Evolutionary conservation across 163 green algal species (phyloP), one percentile per base, ranked within the genome.

Genomic region (Coccomyxa subellipsoidea): DNA sequence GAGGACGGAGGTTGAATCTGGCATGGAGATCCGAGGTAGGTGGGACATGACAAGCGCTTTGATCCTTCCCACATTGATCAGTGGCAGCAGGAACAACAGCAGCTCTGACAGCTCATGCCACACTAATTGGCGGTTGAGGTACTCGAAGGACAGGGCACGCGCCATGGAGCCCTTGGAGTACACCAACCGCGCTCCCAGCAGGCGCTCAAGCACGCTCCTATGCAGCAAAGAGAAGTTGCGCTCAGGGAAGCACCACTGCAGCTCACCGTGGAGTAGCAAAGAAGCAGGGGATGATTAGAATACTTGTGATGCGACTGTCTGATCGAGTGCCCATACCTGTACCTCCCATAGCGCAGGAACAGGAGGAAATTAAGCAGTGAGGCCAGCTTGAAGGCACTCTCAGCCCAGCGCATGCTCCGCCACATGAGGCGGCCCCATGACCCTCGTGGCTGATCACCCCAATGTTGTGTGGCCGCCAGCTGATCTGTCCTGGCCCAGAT

Each of bases 91-190:
- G 54, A 96, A 95, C 35, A 98, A 84, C 83, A 97, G 87, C 23
- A 97, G 84, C 85, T 98, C 94, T 0, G 87, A 92, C 34, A 98
- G 85, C 91, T 98, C 93, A 69, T 94, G 88, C 91, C 90, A 95
- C 6, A 96, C 92, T 76, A 99, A 90, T 89, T 98, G 95, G 10
- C 95, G 88, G 89, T 98, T 99, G 53, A 99, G 91, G 84, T 98
- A 98, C 87, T 99, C 96, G 84, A 97, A 98, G 59, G 83, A 92
- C 77, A 98, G 91, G 34, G 93, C 83, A 0, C 94, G 89, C 0
- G 85, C 85, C 84, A 95, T 93, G 71, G 80, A 81, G 8, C 93
- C 87, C 77, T 92, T 86, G 32, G 81, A 72, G 85, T 97, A 98
- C 69, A 98, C 94, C 38, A 97, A 82, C 31, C 94, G 88, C 25